Evolutionary conservation across 2,329 filamentous ascomycete genomes (phyloP), one percentile per base, ranked within the genome.

Genomic region (Hirsutella minnesotensis): DNA sequence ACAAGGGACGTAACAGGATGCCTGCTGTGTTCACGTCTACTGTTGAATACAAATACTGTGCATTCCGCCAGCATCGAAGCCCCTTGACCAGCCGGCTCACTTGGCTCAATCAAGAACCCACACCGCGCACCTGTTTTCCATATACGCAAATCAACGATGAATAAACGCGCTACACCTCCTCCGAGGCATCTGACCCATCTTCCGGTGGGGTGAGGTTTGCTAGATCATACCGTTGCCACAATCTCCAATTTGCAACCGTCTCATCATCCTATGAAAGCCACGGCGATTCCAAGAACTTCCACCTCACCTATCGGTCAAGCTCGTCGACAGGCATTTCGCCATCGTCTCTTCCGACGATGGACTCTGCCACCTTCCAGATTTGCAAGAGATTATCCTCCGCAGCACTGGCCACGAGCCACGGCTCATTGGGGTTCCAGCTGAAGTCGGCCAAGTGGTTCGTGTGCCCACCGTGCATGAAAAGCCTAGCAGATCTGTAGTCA

Each of bases 381-480:
- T 98, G 92, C 49, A 98, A 75, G 51, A 96, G 71, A 58, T 98
- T 98, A 66, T 98, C 92, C 60, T 98, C 94, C 1, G 90, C 92
- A 15, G 92, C 89, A 47, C 86, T 94, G 61, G 88, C 89, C 51
- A 98, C 85, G 43, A 95, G 78, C 94, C 94, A 98, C 4, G 90
- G 89, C 56, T 95, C 88, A 59, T 94, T 95, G 52, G 80, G 79
- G 64, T 98, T 98, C 90, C 90, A 98, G 65, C 84, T 90, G 58
- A 98, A 98, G 64, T 98, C 94, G 30, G 86, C 88, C 47, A 98
- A 79, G 51, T 94, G 84, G 65, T 95, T 95, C 10, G 92, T 98
- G 68, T 98, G 94, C 27, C 92, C 92, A 47, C 92, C 92, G 56
- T 98, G 92, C 89, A 98, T 96, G 66, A 98, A 98, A 2, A 98